A percentile compares a stretch with the other conserved stretches of the same genome.
Conservation (phyloP, 106 monocot species). For the Iris macrosiphon region DNA sequence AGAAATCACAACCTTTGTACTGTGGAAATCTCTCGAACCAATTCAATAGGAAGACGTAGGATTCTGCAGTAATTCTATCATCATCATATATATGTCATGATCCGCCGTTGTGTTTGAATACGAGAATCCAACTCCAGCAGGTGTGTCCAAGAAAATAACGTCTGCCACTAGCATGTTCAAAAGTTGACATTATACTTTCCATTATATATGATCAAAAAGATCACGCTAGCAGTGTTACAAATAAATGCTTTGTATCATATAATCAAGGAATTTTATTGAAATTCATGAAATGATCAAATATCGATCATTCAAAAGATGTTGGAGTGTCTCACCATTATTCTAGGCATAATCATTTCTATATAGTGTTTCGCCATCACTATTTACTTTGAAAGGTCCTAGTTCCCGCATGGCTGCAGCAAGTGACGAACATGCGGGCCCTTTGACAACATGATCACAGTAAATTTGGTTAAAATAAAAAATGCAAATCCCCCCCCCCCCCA, state of each 20-base stretch:
- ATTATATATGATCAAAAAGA: no score
- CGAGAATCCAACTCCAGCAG: conserved; percentile 4
- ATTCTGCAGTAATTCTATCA: conserved; percentile 2
- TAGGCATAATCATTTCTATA: conserved; percentile 33
- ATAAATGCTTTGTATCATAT: no score
- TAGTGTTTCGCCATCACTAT: conserved; percentile 42
- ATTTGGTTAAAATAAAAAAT: no score
- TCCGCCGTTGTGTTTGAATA: conserved; percentile 4
- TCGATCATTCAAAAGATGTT: no score
- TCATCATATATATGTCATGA: neutral
- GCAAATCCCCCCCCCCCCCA: no score
- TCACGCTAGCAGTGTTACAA: no score
- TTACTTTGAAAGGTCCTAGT: conserved; percentile 46
- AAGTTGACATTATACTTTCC: no score
- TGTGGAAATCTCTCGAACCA: conserved; percentile 43
- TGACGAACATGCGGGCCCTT: conserved; percentile 58
- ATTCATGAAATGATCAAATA: no score
- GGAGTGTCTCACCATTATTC: conserved; percentile 40
- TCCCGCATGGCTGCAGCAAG: conserved; percentile 58
- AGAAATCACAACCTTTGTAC: conserved; percentile 37
- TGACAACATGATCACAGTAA: neutral
- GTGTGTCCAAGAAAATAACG: neutral
- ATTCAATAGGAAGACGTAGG: conserved; percentile 29
- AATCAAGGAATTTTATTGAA: no score
- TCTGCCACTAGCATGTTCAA: conserved; percentile 3